Evolutionary conservation across 495 filamentous ascomycete genomes (phyloP).

Genomic region (Rhizodiscina lignyota): DNA sequence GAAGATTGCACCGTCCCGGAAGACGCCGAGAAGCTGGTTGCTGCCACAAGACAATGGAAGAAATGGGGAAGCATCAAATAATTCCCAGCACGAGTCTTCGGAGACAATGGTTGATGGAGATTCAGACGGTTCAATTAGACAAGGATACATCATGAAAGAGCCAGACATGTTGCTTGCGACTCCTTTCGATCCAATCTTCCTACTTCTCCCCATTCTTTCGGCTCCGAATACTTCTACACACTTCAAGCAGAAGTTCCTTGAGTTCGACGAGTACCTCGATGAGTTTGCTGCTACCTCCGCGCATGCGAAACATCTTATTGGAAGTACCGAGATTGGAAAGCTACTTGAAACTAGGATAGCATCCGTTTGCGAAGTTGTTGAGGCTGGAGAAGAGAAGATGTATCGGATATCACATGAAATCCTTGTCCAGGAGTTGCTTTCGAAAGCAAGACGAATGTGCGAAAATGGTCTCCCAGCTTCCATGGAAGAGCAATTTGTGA

Average conservation of each 20-base stretch:
- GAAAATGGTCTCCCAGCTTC: conserved; percentile 50
- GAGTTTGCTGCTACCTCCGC: conserved; percentile 20
- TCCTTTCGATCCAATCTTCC: conserved; percentile 67
- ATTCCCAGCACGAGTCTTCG: conserved; percentile 2
- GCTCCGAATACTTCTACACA: conserved; percentile 15
- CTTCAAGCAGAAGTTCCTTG: conserved; percentile 51
- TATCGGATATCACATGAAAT: conserved; percentile 58
- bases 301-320: conserved; percentile 18
- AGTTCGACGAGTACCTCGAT: conserved; percentile 69
- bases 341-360: conserved; percentile 31
- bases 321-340: conserved; percentile 23
- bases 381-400: conserved; percentile 67
- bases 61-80: conserved; percentile 10
- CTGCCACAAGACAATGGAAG: conserved; percentile 3
- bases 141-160: conserved; percentile 37
- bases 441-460: conserved; percentile 57
- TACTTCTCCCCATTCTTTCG: conserved; percentile 53
- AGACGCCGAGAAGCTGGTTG: conserved; percentile 45
- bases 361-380: conserved; percentile 59
- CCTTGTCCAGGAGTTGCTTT: conserved; percentile 45
- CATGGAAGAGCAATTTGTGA: conserved; percentile 74
- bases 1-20: conserved; percentile 45
- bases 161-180: conserved; percentile 69
- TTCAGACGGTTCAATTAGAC: conserved; percentile 1
- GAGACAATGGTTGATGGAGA: conserved; percentile 2